Evolutionary conservation across 352 stramenopile species (phyloP), one percentile per base, ranked within the genome.

Genomic region (Globisporangium spiculum): DNA sequence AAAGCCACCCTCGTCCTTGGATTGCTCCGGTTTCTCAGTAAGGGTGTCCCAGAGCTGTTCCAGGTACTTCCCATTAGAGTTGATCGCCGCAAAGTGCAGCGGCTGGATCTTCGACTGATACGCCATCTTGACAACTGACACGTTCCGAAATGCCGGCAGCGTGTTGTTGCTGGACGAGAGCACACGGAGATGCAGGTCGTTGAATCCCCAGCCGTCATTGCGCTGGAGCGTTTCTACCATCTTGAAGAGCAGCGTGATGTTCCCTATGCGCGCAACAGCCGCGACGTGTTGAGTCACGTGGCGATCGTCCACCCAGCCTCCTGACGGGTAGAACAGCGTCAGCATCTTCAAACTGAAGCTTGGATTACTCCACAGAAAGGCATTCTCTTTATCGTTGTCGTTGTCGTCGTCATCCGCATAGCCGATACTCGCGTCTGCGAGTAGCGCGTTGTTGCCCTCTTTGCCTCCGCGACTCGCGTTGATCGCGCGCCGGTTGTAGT

Each of bases 401-500:
- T 36, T 10, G 67, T 20, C n/a, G 7, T 14, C 20, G 53, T 16
- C 8, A 30, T 54, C 12, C 4, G 12, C 38, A 46, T 46, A n/a
- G 24, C 0, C 52, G 24, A 36, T 58, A 10, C 63, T 60, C 1
- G 30, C 14, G 54, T 93, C 86, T 26, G 71, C 76, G 9, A 91
- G 72, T 0, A 94, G 68, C 10, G 86, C 86, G 24, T 94, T 92
- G 63, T 92, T 91, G 46, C 86, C 86, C 71, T 94, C 84, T 50
- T 86, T 88, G 5, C 86, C 86, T 3, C 84, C 84, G 4, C 86
- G 86, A 77, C 86, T 92, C 9, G 86, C 84, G 59, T 92, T 92
- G 63, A 94, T 88, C 20, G 86, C 82, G 9, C 86, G 82, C 0
- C 86, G 82, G 66, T 94, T 92, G 71, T 92, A 94, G 60, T 92